Base-by-base conservation (phyloP, 768 basidiomycete genomes). In the Coprinopsis strossmayeri region DNA sequence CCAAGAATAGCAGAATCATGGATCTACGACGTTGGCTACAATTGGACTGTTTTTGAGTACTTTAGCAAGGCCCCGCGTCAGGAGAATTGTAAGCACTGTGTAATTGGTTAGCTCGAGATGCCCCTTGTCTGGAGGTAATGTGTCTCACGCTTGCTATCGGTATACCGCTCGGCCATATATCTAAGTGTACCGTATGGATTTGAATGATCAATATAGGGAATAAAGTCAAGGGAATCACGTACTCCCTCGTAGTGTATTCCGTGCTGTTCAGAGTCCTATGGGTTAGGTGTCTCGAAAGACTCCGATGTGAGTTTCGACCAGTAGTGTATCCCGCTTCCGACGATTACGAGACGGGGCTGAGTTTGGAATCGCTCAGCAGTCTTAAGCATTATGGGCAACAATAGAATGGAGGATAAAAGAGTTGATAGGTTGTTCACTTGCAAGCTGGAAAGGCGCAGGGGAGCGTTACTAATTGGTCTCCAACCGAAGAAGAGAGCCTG, bases 381-480 rank as follows among this genome's bases (percentile, higher is more conserved):
- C 28, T 64, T 54, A 3, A 67, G 28, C 57, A 77, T 62, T 18
- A 49, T 56, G 1, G 77, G 76, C 0, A 74, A 59, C 0, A 78
- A 57, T 10, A 66, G 61, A 10, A 76, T 42, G 3, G 64, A 56
- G 1, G 73, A 59, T 1, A 76, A 59, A 2, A 67, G 56, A 9
- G 63, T 64, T 5, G 69, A 61, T 4, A 78, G 55, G 51, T 64
- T 54, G 56, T 77, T 77, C 27, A 73, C 68, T 54, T 77, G 74
- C 0, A 77, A 43, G 11, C 75, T 79, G 45, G 7, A 25, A 10
- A n/a, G 15, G 34, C 24, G 39, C 21, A 32, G 15, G 15, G 30
- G 30, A 7, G 9, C 9, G 15, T 32, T 32, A n/a, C n/a, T n/a
- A n/a, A n/a, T n/a, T n/a, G n/a, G n/a, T n/a, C n/a, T n/a, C n/a